Conservation (phyloP, 495 filamentous ascomycete species). For the Podospora appendiculata region DNA sequence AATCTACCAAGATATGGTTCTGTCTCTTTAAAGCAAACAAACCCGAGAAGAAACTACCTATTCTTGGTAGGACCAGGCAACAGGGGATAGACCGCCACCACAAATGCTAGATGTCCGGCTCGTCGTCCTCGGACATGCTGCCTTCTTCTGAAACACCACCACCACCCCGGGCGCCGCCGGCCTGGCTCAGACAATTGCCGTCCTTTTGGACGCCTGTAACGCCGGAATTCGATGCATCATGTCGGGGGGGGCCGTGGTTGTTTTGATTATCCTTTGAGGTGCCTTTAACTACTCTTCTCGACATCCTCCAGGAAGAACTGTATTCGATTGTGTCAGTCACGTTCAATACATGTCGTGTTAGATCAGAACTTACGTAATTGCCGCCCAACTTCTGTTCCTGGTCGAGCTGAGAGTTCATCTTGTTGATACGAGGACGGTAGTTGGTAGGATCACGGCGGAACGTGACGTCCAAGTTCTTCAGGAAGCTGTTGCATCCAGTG, state of each 20-base stretch:
- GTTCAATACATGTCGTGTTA: not conserved
- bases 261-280: constrained; percentile 26
- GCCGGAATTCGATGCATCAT: constrained; percentile 33
- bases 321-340: constrained; percentile 9
- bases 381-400: constrained; percentile 92
- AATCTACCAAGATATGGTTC: constrained; percentile 26
- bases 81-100: constrained; percentile 45
- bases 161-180: constrained; percentile 23
- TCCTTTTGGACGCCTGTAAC: constrained; percentile 38
- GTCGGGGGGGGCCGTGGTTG: constrained; percentile 14
- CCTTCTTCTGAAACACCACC: constrained; percentile 25
- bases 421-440: constrained; percentile 96
- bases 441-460: constrained; percentile 97
- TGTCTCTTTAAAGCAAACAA: not conserved
- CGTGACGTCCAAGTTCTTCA: constrained; percentile 92
- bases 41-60: no score
- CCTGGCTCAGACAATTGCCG: constrained; percentile 11
- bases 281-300: constrained; percentile 61
- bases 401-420: constrained; percentile 87
- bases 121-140: constrained; percentile 33
- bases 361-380: constrained; percentile 68
- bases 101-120: constrained; percentile 32
- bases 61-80: constrained; percentile 43
- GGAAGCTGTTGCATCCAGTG: constrained; percentile 93
- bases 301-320: constrained; percentile 85